Base-by-base conservation (phyloP, 2,329 filamentous ascomycete genomes). In the Colletotrichum liaoningense region DNA sequence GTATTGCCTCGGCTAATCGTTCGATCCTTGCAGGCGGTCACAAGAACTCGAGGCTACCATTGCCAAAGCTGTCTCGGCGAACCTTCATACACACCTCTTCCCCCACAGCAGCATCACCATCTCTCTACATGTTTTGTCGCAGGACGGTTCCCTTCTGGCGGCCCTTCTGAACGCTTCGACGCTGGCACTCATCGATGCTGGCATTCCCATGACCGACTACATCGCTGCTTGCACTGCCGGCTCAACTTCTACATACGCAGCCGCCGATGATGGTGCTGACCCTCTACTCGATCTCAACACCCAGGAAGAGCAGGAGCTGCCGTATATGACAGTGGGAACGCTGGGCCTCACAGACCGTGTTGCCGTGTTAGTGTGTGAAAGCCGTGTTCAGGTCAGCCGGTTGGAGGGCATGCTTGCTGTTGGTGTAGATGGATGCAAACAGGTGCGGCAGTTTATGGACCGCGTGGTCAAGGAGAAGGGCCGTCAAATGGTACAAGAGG, bases 131-230 rank as follows among this genome's bases (percentile, higher is more conserved):
- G 92, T 99, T 46, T 91, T 99, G 57, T 94, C 93, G 0, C 93
- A 97, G 77, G 97, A 99, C 81, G 97, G 97, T 33, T 95, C 94
- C 0, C 88, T 98, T 3, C 91, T 99, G 24, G 95, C 96, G 0
- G 93, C 95, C 0, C 94, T 96, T 58, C 87, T 98, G 77, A 99
- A 99, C 79, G 97, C 97, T 4, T 91, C 94, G 0, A 98, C 96
- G 0, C 90, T 99, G 14, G 97, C 97, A 0, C 90, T 98, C 26
- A 93, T 98, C 75, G 97, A 99, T 81, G 97, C 97, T 0, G 97
- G 97, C 65, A 93, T 99, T 24, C 97, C 97, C 28, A 98, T 98
- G 95, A 91, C 92, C 3, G 95, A 97, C 80, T 97, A 98, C 80
- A 90, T 98, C 3, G 92, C 92, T 26, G 95, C 95, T 6, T 97